A percentile compares a stretch with the other conserved stretches of the same genome.
Conservation (phyloP, 306 rosid species). For the Benincasa hispida region DNA sequence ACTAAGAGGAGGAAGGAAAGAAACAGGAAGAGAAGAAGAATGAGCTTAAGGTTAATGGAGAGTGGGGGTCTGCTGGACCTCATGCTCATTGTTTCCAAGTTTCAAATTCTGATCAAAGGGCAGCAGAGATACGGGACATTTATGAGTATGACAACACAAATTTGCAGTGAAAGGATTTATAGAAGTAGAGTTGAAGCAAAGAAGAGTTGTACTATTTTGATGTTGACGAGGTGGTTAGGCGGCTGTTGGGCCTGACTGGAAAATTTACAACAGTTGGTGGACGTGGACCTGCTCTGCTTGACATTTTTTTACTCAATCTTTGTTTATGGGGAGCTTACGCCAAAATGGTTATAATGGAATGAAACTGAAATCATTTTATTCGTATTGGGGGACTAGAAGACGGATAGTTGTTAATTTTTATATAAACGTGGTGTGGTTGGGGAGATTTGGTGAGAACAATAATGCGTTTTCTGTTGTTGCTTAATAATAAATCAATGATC, state of each 20-base stretch:
- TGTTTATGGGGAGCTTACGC: background rate
- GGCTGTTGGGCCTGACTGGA: background rate
- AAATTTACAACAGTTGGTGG: constrained; percentile 15
- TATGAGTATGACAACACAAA: background rate
- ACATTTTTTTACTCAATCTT: background rate
- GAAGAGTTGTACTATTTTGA: background rate
- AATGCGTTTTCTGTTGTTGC: background rate
- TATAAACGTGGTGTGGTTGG: background rate
- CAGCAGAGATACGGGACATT: background rate
- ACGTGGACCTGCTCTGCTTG: constrained; percentile 1
- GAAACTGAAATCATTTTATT: background rate
- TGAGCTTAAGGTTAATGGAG: constrained; percentile 38
- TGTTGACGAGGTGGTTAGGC: background rate
- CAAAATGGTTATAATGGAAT: background rate
- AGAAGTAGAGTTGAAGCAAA: constrained; percentile 14
- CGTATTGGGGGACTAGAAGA: background rate
- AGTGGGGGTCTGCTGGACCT: constrained; percentile 24
- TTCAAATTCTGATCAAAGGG: background rate
- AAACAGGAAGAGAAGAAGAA: constrained; percentile 22
- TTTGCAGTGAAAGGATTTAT: background rate
- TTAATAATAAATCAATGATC: background rate
- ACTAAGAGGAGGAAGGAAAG: constrained; percentile 34
- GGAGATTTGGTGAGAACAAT: background rate
- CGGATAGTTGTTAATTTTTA: background rate
- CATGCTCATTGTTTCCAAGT: constrained; percentile 12